These are phyloP conservation scores for Neurospora sp. DNA, from an alignment of 495 filamentous ascomycete genomes.

Conservation along the genomic window DNA sequence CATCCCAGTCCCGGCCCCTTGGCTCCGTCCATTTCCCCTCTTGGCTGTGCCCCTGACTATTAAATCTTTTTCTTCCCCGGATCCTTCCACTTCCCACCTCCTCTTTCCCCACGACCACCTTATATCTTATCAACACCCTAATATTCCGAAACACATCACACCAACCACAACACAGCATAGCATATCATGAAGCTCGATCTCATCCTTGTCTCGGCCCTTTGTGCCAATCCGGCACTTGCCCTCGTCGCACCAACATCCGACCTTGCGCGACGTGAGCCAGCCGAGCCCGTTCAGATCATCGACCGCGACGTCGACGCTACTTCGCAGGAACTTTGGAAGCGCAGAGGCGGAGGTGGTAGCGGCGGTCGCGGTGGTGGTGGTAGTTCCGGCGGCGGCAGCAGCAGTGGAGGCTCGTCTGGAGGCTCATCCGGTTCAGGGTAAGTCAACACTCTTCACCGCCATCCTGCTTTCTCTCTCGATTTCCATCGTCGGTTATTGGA, in stretches of 20 bases:
- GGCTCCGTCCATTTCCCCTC: neutral
- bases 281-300: constrained; percentile 11
- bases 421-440: constrained; percentile 7
- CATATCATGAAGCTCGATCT: neutral
- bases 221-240: neutral
- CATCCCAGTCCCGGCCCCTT: neutral
- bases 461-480: neutral
- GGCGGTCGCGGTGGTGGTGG: constrained; percentile 41
- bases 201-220: constrained; percentile 2
- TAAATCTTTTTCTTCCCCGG: neutral
- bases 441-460: neutral
- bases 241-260: neutral
- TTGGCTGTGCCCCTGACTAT: neutral
- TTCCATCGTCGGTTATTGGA: neutral
- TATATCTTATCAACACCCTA: neutral
- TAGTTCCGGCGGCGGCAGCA: constrained; percentile 23
- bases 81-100: too few relatives aligned
- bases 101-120: neutral
- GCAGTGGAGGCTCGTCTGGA: constrained; percentile 29
- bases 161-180: neutral
- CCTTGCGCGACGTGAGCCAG: constrained; percentile 13
- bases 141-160: neutral
- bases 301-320: constrained; percentile 13
- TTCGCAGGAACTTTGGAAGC: constrained; percentile 42
- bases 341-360: constrained; percentile 44